phyloP scores from a whole-genome alignment of 1,139 yeast species.

The Suhomyces guaymorum region DNA sequence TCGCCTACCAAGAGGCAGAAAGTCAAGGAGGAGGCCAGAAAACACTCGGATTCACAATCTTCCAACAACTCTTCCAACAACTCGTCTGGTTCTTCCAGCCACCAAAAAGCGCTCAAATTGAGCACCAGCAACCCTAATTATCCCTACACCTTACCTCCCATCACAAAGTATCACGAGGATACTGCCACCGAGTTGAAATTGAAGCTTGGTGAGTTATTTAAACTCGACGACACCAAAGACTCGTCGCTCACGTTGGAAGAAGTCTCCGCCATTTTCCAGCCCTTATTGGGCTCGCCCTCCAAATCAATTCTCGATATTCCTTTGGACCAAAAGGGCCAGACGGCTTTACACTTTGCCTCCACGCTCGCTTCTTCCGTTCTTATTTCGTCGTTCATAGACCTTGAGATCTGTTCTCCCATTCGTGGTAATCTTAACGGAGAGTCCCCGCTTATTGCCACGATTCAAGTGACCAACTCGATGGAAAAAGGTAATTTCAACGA shows the following conservation, averaged over 20 bases:
- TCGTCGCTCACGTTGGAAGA: slow-evolving; percentile 15
- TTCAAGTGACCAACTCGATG: slow-evolving; percentile 49
- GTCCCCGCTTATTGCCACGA: slow-evolving; percentile 42
- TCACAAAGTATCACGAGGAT: slow-evolving; percentile 20
- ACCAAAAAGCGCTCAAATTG: slow-evolving; percentile 1
- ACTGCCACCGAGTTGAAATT: slow-evolving; percentile 22
- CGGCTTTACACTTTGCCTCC: slow-evolving; percentile 50
- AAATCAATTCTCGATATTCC: slow-evolving; percentile 35
- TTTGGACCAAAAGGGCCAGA: slow-evolving; percentile 44
- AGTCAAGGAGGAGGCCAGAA: slow-evolving; percentile 3
- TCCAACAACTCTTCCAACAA: neutral
- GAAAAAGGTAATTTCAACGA: slow-evolving; percentile 44
- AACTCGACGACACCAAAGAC: slow-evolving; percentile 18
- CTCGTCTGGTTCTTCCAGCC: too few relatives aligned
- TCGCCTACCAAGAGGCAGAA: slow-evolving; percentile 6
- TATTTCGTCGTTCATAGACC: slow-evolving; percentile 37
- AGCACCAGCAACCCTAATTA: slow-evolving; percentile 18
- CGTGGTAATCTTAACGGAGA: slow-evolving; percentile 45
- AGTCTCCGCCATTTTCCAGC: slow-evolving; percentile 18
- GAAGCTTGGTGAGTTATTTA: slow-evolving; percentile 24
- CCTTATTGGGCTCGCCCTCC: slow-evolving; percentile 17
- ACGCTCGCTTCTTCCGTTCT: slow-evolving; percentile 43
- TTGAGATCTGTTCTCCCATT: slow-evolving; percentile 43
- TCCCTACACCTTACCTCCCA: slow-evolving; percentile 25
- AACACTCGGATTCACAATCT: neutral